Conservation (phyloP, 2,329 filamentous ascomycete species). For the Xylariales sp. region DNA sequence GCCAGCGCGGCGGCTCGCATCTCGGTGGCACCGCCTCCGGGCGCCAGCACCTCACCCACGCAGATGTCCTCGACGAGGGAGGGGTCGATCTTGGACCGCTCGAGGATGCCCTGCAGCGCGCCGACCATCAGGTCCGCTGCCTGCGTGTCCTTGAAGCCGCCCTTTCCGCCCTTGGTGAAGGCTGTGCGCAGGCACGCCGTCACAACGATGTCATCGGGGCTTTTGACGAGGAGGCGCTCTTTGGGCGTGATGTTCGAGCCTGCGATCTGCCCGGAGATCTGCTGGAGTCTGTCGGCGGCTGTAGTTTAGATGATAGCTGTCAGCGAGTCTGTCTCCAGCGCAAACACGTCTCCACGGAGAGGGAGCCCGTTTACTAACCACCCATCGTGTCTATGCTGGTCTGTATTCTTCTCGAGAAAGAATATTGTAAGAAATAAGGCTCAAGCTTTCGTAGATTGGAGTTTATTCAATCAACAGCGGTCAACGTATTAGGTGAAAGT, state of each 20-base stretch:
- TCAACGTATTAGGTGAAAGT: background rate
- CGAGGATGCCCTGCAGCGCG: conserved; percentile 74
- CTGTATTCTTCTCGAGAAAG: background rate
- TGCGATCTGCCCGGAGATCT: conserved; percentile 58
- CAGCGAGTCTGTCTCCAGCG: background rate
- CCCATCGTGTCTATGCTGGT: conserved; percentile 14
- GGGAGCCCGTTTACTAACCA: conserved; percentile 13
- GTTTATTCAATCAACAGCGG: background rate
- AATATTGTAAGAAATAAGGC: background rate
- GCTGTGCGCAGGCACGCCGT: conserved; percentile 88
- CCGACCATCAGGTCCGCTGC: conserved; percentile 82
- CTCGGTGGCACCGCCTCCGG: conserved; percentile 92
- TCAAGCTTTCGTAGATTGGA: background rate
- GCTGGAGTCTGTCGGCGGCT: conserved; percentile 55
- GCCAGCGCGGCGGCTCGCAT: conserved; percentile 89
- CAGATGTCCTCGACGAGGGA: conserved; percentile 85
- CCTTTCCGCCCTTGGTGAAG: conserved; percentile 89
- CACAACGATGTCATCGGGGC: conserved; percentile 75
- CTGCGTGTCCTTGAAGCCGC: conserved; percentile 90
- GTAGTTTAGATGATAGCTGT: conserved; percentile 10
- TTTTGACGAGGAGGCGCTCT: conserved; percentile 59
- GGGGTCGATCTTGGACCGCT: conserved; percentile 85
- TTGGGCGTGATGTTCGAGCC: conserved; percentile 40
- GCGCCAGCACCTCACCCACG: conserved; percentile 85
- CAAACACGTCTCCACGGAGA: background rate